These are phyloP conservation scores for Papiliotrema flavescens DNA, from an alignment of 1,284 basidiomycete species.

Conservation along the genomic window DNA sequence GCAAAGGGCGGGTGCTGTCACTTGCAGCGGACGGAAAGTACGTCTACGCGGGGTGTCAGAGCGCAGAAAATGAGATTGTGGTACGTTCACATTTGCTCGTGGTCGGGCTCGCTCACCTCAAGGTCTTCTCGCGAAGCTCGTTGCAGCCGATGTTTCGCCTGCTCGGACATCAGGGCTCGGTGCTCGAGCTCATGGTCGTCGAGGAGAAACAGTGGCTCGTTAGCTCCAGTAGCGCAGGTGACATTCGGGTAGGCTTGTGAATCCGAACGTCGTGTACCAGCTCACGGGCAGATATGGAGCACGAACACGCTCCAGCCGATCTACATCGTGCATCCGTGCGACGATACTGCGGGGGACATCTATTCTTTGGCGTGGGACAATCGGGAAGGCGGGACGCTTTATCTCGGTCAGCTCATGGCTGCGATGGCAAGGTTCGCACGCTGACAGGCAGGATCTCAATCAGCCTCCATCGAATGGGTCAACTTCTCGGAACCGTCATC, in stretches of 20 bases:
- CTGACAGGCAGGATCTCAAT: slow-evolving; percentile 59
- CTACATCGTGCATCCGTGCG: slow-evolving; percentile 76
- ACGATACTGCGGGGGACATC: slow-evolving; percentile 84
- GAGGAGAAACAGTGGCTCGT: slow-evolving; percentile 77
- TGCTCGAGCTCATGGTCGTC: slow-evolving; percentile 76
- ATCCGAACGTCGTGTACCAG: background rate
- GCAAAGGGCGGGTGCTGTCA: slow-evolving; percentile 58
- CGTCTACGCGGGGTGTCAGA: slow-evolving; percentile 82
- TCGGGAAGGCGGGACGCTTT: slow-evolving; percentile 63
- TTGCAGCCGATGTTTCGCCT: slow-evolving; percentile 68
- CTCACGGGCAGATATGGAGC: slow-evolving; percentile 69
- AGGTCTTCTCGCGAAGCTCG: slow-evolving; percentile 78
- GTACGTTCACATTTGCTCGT: slow-evolving; percentile 11
- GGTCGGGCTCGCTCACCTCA: background rate
- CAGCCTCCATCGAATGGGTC: slow-evolving; percentile 84
- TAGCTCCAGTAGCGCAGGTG: slow-evolving; percentile 71
- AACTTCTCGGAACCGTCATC: slow-evolving; percentile 52
- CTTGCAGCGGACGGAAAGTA: slow-evolving; percentile 66
- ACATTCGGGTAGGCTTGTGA: slow-evolving; percentile 61
- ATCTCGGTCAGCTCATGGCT: slow-evolving; percentile 57
- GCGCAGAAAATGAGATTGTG: slow-evolving; percentile 66
- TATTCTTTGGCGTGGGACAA: slow-evolving; percentile 82
- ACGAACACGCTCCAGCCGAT: slow-evolving; percentile 66
- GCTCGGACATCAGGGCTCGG: slow-evolving; percentile 79
- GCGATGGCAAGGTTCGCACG: background rate